These are phyloP conservation scores for Penicillium cinerascens DNA, from an alignment of 495 filamentous ascomycete genomes.

Conservation along the genomic window DNA sequence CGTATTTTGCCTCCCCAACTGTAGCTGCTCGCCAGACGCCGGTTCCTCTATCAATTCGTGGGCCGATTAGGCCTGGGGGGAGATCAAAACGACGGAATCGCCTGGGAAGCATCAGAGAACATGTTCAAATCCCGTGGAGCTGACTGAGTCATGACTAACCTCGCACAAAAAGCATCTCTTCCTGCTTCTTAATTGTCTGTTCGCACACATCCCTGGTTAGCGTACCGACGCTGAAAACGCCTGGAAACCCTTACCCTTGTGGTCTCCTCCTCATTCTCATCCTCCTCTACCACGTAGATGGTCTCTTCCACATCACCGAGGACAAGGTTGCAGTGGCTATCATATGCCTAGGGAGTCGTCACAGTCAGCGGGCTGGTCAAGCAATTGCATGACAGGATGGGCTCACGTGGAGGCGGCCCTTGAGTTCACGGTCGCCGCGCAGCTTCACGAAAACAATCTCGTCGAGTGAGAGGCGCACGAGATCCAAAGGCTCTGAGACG, in stretches of 20 bases:
- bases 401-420: conserved; percentile 87
- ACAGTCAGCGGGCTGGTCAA: conserved; percentile 10
- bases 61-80: conserved; percentile 58
- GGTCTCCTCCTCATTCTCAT: conserved; percentile 79
- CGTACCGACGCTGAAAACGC: neutral
- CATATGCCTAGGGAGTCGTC: conserved; percentile 71
- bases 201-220: conserved; percentile 3
- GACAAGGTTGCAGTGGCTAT: conserved; percentile 98
- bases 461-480: conserved; percentile 89
- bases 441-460: conserved; percentile 97
- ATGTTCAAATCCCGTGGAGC: neutral
- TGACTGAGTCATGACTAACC: conserved; percentile 51
- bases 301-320: conserved; percentile 97
- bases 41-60: conserved; percentile 16
- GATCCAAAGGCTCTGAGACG: conserved; percentile 85
- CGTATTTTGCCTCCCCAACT: conserved; percentile 10
- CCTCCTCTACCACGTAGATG: conserved; percentile 79
- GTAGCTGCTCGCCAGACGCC: conserved; percentile 21
- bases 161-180: conserved; percentile 99
- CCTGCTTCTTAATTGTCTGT: conserved; percentile 91
- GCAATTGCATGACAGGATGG: neutral
- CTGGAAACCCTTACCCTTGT: conserved; percentile 51
- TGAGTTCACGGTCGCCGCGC: conserved; percentile 89
- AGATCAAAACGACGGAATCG: conserved; percentile 95
- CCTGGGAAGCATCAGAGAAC: conserved; percentile 46